phyloP scores from a whole-genome alignment of 148 eudicot species.

The Mesembryanthemum crystallinum region DNA sequence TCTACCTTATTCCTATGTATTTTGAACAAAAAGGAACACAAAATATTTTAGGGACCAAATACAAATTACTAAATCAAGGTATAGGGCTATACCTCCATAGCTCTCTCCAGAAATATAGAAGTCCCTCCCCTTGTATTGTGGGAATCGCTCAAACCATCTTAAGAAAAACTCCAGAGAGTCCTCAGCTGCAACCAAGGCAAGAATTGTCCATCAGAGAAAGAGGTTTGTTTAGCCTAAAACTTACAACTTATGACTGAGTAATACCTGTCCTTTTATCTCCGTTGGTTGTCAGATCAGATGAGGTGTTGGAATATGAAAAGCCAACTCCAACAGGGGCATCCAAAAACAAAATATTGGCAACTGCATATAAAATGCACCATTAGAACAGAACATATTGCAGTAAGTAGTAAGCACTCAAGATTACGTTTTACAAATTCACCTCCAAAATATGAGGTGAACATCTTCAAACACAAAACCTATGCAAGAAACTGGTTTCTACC shows the following conservation, averaged over 20 bases:
- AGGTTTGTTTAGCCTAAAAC: background rate
- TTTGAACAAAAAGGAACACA: background rate
- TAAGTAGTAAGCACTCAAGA: background rate
- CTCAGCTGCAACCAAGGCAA: conserved; percentile 48
- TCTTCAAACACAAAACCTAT: background rate
- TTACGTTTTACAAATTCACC: background rate
- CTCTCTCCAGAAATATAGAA: conserved; percentile 87
- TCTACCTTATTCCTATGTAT: background rate
- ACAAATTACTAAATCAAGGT: background rate
- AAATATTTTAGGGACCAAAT: background rate
- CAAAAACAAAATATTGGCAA: conserved; percentile 76
- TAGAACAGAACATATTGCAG: conserved; percentile 10
- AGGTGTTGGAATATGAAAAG: conserved; percentile 81
- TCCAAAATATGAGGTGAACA: background rate
- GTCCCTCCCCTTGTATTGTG: conserved; percentile 84
- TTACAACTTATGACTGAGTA: background rate
- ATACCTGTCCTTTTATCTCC: conserved; percentile 93
- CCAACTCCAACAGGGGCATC: conserved; percentile 98
- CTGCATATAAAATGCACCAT: conserved; percentile 44
- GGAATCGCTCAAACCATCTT: conserved; percentile 84
- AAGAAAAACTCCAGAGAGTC: conserved; percentile 67
- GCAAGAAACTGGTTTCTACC: background rate
- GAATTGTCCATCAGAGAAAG: conserved; percentile 11
- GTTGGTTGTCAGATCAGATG: conserved; percentile 62
- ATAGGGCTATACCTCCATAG: conserved; percentile 61